Evolutionary conservation across 192 early-diverging fungal genomes (phyloP).

Genomic region (Backusella macrospora): DNA sequence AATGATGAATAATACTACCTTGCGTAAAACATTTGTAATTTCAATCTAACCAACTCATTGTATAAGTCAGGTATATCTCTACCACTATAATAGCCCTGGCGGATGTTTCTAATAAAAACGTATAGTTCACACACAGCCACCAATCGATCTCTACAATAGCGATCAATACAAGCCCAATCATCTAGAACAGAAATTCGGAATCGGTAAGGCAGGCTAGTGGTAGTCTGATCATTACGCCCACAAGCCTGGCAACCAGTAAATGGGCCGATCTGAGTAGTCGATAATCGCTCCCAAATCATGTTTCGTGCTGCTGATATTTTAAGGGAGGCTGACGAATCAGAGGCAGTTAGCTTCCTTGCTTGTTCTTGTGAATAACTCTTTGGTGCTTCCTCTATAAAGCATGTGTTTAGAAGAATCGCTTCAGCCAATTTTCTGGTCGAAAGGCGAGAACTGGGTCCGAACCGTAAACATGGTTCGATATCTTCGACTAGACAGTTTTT

Average conservation of each 20-base stretch:
- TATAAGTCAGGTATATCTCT: constrained; percentile 79
- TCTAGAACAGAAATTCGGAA: constrained; percentile 71
- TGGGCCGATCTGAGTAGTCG: constrained; percentile 24
- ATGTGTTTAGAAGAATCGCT: constrained; percentile 79
- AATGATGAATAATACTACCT: constrained; percentile 18
- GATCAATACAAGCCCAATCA: constrained; percentile 78
- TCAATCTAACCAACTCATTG: constrained; percentile 76
- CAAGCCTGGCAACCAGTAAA: constrained; percentile 56
- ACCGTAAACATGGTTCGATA: constrained; percentile 89
- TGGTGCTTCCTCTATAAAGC: constrained; percentile 85
- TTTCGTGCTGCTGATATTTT: constrained; percentile 52
- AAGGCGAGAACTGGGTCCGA: constrained; percentile 86
- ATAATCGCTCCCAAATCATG: constrained; percentile 57
- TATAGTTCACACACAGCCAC: constrained; percentile 94
- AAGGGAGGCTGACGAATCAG: constrained; percentile 39
- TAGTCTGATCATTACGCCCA: constrained; percentile 45
- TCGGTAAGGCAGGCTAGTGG: constrained; percentile 48
- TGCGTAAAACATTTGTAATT: constrained; percentile 89
- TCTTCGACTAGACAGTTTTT: constrained; percentile 87
- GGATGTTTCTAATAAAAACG: constrained; percentile 85
- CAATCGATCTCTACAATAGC: constrained; percentile 89
- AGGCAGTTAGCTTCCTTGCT: constrained; percentile 23
- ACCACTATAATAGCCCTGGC: constrained; percentile 81
- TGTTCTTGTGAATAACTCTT: constrained; percentile 48
- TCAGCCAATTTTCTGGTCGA: constrained; percentile 87